These are phyloP conservation scores for Bacterosira constricta DNA, from an alignment of 108 stramenopile species.

Conservation along the genomic window DNA sequence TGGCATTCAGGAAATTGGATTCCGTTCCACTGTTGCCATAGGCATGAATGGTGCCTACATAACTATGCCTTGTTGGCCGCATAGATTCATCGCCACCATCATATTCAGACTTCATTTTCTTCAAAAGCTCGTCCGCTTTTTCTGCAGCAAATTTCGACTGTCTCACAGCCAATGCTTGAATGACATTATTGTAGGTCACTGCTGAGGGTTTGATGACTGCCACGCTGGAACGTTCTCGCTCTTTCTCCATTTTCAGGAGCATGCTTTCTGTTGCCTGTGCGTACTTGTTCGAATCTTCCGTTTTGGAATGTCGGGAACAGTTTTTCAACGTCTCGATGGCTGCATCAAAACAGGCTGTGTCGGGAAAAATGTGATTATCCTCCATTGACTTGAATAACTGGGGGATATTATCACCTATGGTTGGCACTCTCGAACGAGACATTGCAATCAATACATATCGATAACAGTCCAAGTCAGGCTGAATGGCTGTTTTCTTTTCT, in stretches of 20 bases:
- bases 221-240: conserved; percentile 63
- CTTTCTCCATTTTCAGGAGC: conserved; percentile 66
- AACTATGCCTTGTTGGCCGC: conserved; percentile 45
- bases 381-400: conserved; percentile 64
- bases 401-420: conserved; percentile 53
- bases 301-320: conserved; percentile 42
- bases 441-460: conserved; percentile 53
- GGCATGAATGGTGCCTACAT: conserved; percentile 46
- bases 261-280: conserved; percentile 55
- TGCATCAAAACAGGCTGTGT: conserved; percentile 67
- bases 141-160: conserved; percentile 36
- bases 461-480: conserved; percentile 69
- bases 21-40: conserved; percentile 30
- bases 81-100: conserved; percentile 41
- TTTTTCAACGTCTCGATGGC: conserved; percentile 74
- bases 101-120: conserved; percentile 38
- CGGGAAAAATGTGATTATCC: conserved; percentile 64
- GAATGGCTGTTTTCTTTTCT: conserved; percentile 46
- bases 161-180: conserved; percentile 64
- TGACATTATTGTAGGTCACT: conserved; percentile 68
- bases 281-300: conserved; percentile 38
- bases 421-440: conserved; percentile 37
- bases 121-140: conserved; percentile 35
- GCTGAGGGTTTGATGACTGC: conserved; percentile 52
- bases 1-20: conserved; percentile 24